Conservation (phyloP, 140 eudicot genomes). For the Ambrosia hybrid region DNA sequence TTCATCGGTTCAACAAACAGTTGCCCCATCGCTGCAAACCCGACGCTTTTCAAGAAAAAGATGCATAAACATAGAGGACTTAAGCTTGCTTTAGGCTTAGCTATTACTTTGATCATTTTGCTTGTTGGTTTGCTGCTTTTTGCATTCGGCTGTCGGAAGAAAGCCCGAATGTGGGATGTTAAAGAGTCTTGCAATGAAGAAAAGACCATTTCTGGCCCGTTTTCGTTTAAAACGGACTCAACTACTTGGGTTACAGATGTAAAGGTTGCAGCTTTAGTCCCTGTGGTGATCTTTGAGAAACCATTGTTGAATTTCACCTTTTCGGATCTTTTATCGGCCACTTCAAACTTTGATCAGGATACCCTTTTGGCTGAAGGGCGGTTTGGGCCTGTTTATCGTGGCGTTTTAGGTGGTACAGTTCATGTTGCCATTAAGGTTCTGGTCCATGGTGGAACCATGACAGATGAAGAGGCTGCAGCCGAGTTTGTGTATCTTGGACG, state of each 20-base stretch:
- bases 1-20: conserved; percentile 67
- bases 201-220: no score
- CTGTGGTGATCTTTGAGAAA: no score
- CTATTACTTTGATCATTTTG: conserved; percentile 49
- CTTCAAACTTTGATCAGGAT: no score
- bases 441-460: conserved; percentile 78
- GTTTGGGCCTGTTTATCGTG: conserved; percentile 60
- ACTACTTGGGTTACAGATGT: no score
- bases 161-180: no score
- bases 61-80: conserved; percentile 51
- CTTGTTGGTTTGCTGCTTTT: conserved; percentile 39
- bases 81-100: conserved; percentile 65
- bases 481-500: conserved; percentile 78
- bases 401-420: conserved; percentile 67
- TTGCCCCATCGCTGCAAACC: conserved; percentile 87
- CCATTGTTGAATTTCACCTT: no score
- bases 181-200: no score
- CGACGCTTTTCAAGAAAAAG: conserved; percentile 49
- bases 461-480: conserved; percentile 77
- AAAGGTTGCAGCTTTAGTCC: no score
- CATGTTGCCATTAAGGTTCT: conserved; percentile 81
- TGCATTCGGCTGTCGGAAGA: no score
- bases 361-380: no score
- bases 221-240: no score
- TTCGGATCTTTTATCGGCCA: no score